These are phyloP conservation scores for Platanus orientalis DNA, from an alignment of 164 flowering plant species.

Conservation along the genomic window DNA sequence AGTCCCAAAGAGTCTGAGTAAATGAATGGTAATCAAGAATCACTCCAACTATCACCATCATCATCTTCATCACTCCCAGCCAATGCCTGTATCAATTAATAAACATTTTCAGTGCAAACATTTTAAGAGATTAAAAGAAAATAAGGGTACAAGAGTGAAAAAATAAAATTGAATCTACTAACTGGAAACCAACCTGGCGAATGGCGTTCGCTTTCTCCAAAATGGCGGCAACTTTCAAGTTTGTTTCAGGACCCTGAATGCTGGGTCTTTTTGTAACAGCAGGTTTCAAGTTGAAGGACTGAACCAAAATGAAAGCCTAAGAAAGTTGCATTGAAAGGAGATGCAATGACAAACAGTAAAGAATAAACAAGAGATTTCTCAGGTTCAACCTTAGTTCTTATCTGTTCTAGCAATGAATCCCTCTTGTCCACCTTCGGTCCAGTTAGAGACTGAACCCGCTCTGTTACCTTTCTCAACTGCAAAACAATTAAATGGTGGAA, in stretches of 20 bases:
- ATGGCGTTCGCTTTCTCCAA: conserved; percentile 95
- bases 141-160: conserved; percentile 1
- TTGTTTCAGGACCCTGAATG: conserved; percentile 76
- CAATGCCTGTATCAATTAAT: conserved; percentile 41
- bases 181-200: conserved; percentile 61
- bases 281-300: conserved; percentile 95
- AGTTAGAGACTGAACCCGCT: conserved; percentile 41
- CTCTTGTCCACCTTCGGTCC: conserved; percentile 55
- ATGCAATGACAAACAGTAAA: neutral
- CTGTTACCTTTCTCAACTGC: conserved; percentile 67
- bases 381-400: conserved; percentile 67
- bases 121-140: neutral
- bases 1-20: neutral
- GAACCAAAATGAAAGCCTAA: conserved; percentile 15
- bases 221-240: conserved; percentile 89
- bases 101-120: neutral
- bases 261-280: conserved; percentile 54
- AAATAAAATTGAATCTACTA: conserved; percentile 6
- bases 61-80: conserved; percentile 95
- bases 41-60: conserved; percentile 90
- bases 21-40: conserved; percentile 30
- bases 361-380: neutral
- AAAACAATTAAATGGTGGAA: conserved; percentile 5
- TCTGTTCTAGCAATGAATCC: conserved; percentile 77
- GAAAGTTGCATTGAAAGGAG: neutral